Evolutionary conservation across 1,139 yeast species (phyloP), one percentile per base, ranked within the genome.

Genomic region (Hansenula sp.): DNA sequence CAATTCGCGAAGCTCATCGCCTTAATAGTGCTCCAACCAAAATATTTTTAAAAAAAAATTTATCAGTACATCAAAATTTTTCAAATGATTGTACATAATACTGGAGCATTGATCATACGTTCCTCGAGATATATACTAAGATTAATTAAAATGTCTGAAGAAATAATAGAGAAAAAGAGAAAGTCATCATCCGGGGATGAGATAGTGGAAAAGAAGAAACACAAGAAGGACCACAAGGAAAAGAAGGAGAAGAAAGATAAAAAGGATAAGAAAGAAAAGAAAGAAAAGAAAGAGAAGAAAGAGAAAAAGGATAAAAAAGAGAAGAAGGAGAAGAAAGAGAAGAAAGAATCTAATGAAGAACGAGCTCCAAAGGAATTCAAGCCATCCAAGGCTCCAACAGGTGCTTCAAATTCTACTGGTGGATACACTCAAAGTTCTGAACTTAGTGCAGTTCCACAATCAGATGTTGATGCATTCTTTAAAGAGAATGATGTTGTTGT

Each of bases 401-500:
- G 37, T n/a, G 14, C 29, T 22, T 6, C 27, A 3, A 20, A 27
- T 6, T 32, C 44, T 8, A 24, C 40, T 32, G 37, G 41, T 19
- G 39, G 38, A 10, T 60, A 60, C 39, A 40, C 39, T 19, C 56
- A 61, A 46, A 57, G 48, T 35, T 46, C 55, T 17, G 60, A 52
- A 28, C 48, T 63, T 37, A 34, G 60, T 10, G 45, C 55, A 24
- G 60, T 69, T 31, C 69, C 83, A 4, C 78, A 76, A 53, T 57
- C 73, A 6, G 82, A 79, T 17, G 66, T 85, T 43, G 83, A 78
- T 38, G 64, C 66, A 12, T 92, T 86, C 60, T 69, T 82, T 48
- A 62, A 71, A 43, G 77, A 75, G 26, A 87, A 90, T 61, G 92
- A 85, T 51, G 92, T 89, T 39, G 74, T 84, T 13, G 76, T 90